Evolutionary conservation across 176 grass and related monocot genomes (phyloP), one percentile per base, ranked within the genome.

Genomic region (Elaeis guineensis): DNA sequence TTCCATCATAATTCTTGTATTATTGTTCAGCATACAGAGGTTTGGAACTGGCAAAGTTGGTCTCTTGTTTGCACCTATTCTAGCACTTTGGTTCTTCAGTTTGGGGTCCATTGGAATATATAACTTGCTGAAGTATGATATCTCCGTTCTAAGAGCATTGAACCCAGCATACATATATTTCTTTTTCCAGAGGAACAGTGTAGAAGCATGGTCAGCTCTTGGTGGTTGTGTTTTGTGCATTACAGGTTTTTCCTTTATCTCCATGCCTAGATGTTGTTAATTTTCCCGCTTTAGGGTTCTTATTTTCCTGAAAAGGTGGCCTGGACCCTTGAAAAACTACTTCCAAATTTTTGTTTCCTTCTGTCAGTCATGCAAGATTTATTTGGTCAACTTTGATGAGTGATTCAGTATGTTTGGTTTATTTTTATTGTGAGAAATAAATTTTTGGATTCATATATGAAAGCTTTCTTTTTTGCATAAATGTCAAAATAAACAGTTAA

Each of bases 41-140:
- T 92, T 92, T 67, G 93, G 93, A 32, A 89, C 93, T n/a, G 84
- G 93, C 75, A 98, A 98, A 92, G 76, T 98, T 58, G 93, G 93
- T 21, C 73, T 92, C 78, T 72, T 98, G 78, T 98, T 98, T 77
- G 81, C 93, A 58, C 93, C 93, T 72, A 62, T 98, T 61, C 58
- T 98, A 57, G 84, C 79, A 26, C 60, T 98, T 59, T 98, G 93
- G 87, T 98, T 98, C 73, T 24, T 98, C 69, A 98, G 83, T 49
- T 60, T 98, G 63, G 81, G 78, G 16, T 83, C 63, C 24, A 69
- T 98, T 29, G 93, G 87, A 61, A 75, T 98, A 21, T 98, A 98
- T 53, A 98, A 98, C 69, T 68, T 89, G 25, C 17, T 86, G 32
- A 98, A 82, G 30, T 92, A 92, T 78, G 93, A 92, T 54, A 51